phyloP scores from a whole-genome alignment of 192 early-diverging fungal species.

The Linnemannia zychae region DNA sequence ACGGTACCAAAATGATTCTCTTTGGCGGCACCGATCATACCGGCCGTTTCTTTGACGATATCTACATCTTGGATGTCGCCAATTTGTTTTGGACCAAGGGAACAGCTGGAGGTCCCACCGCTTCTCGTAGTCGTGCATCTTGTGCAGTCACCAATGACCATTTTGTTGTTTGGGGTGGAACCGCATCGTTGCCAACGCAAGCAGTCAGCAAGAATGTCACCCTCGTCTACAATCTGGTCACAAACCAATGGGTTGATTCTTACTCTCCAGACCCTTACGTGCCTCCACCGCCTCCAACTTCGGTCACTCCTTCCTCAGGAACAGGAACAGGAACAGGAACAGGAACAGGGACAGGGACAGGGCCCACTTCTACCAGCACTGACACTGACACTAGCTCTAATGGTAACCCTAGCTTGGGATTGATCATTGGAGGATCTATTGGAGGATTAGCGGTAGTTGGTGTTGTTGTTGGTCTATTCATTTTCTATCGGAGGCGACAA shows the following conservation, averaged over 20 bases:
- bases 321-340: too few relatives aligned
- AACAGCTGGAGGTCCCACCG: neutral
- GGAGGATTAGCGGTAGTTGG: too few relatives aligned
- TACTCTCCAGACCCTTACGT: neutral
- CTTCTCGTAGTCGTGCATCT: neutral
- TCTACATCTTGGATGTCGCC: slow-evolving; percentile 20
- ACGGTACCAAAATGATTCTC: slow-evolving; percentile 4
- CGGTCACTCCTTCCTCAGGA: too few relatives aligned
- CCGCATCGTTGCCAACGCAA: neutral
- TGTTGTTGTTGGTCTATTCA: too few relatives aligned
- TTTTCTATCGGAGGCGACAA: too few relatives aligned
- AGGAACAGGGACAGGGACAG: too few relatives aligned
- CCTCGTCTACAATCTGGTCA: slow-evolving; percentile 30
- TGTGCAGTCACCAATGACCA: slow-evolving; percentile 26
- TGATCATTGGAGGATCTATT: too few relatives aligned
- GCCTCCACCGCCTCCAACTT: neutral
- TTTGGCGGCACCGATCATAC: slow-evolving; percentile 1
- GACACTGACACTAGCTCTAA: too few relatives aligned
- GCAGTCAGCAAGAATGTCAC: slow-evolving; percentile 6
- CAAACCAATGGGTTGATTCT: neutral
- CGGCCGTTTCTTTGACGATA: neutral
- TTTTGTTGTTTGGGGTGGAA: slow-evolving; percentile 23
- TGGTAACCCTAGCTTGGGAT: too few relatives aligned
- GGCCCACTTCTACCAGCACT: too few relatives aligned
- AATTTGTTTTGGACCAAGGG: slow-evolving; percentile 19